Evolutionary conservation across 768 basidiomycete species (phyloP), one percentile per base, ranked within the genome.

Genomic region (Trametes elegans): DNA sequence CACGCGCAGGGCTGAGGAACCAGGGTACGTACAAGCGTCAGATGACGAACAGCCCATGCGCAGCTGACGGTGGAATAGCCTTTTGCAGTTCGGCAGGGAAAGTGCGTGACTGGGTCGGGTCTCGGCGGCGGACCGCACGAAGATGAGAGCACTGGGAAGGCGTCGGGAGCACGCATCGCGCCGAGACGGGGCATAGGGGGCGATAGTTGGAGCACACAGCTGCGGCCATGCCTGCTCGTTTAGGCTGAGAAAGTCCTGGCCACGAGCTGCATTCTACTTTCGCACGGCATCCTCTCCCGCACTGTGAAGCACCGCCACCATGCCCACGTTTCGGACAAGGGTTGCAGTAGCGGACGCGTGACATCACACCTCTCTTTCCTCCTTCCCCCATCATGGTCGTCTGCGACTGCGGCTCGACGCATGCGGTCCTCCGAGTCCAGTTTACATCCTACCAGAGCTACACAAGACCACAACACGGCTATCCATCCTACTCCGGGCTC

Each of bases 91-190:
- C 45, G 45, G 45, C 45, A 41, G 31, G 38, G 23, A 32, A 9
- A 19, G 36, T n/a, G 24, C 18, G 23, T 54, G 52, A 40, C 44
- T 44, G 9, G 14, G 23, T 6, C 8, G 9, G 26, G 36, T 35
- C 28, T 54, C 53, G 43, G 44, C 38, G 46, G 39, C 53, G 53
- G 53, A 26, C 53, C 53, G 53, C 46, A 41, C 9, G 38, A 32
- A 35, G 38, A 27, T 11, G 45, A 14, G 38, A 39, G 41, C 44
- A 13, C 5, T 4, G 10, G n/a, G 35, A 28, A 44, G 43, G 24
- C 3, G 13, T 31, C 29, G 6, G 21, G 36, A 21, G 26, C 27
- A 14, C 14, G 31, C n/a, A 29, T 49, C 9, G 48, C 39, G 24
- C 24, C 16, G 26, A 19, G 7, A 13, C 23, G 34, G 34, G 16